Evolutionary conservation across 208 protist species (phyloP).

Genomic region (Wallacemonas collosoma): DNA sequence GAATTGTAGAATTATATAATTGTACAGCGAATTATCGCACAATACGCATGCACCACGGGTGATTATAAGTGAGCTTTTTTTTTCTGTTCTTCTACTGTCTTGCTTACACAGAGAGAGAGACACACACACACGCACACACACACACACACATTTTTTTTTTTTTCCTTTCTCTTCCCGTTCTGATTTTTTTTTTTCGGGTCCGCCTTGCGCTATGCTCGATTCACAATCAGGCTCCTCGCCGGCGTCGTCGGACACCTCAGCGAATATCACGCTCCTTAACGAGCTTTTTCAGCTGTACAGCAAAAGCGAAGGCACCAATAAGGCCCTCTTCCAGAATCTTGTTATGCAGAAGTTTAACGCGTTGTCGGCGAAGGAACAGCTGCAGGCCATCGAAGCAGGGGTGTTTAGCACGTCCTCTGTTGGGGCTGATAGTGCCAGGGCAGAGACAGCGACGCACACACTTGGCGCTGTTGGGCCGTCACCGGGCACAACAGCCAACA

Average conservation of each 20-base stretch:
- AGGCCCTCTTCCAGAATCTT: not conserved
- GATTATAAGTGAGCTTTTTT: not conserved
- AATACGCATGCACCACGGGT: too few species aligned
- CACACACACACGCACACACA: too few species aligned
- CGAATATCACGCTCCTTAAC: not conserved
- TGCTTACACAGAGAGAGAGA: too few species aligned
- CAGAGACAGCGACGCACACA: too few species aligned
- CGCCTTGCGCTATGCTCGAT: not conserved
- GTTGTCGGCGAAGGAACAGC: not conserved
- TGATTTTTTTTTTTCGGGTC: conserved; percentile 8
- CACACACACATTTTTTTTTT: conserved; percentile 1
- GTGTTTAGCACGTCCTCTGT: not conserved
- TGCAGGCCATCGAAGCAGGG: not conserved
- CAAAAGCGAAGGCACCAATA: too few species aligned
- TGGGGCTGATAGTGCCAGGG: too few species aligned
- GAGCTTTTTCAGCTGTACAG: not conserved
- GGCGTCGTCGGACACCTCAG: not conserved
- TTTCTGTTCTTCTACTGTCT: not conserved
- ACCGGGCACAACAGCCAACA: too few species aligned
- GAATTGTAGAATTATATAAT: too few species aligned
- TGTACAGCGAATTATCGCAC: too few species aligned
- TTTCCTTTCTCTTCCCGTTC: not conserved
- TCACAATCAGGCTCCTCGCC: not conserved
- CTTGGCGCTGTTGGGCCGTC: too few species aligned
- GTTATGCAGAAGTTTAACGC: not conserved